Evolutionary conservation across 257 asterid species (phyloP).

Genomic region (Mentha longifolia): DNA sequence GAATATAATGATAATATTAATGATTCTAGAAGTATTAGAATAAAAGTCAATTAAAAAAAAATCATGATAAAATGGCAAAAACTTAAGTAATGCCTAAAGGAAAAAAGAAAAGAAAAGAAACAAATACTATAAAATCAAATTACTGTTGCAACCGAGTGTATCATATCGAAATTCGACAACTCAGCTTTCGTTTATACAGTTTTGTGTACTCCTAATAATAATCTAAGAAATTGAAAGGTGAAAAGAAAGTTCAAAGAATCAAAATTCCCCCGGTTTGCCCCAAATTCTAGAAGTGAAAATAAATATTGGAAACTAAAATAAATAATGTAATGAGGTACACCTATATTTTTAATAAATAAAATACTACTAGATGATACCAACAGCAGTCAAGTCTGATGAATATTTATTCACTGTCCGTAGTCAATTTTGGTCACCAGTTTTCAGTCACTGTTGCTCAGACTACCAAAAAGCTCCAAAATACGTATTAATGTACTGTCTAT

Average conservation of each 20-base stretch:
- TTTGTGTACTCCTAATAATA: slow-evolving; percentile 23
- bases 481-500: neutral
- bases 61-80: no score
- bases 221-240: slow-evolving; percentile 32
- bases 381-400: slow-evolving; percentile 27
- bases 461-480: neutral
- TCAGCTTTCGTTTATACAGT: neutral
- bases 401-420: slow-evolving; percentile 21
- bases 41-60: no score
- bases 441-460: slow-evolving; percentile 20
- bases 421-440: slow-evolving; percentile 22
- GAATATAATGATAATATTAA: no score
- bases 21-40: no score
- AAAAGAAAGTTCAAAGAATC: slow-evolving; percentile 26
- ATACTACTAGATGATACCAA: neutral
- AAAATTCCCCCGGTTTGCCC: slow-evolving; percentile 37
- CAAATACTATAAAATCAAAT: neutral
- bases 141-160: no score
- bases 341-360: neutral
- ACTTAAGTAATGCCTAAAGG: no score
- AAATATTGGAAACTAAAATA: neutral
- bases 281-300: neutral
- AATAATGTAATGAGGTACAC: no score
- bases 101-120: no score
- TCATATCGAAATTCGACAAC: neutral